Evolutionary conservation across 108 stramenopile genomes (phyloP), one percentile per base, ranked within the genome.

Genomic region (Cyclotella cryptica): DNA sequence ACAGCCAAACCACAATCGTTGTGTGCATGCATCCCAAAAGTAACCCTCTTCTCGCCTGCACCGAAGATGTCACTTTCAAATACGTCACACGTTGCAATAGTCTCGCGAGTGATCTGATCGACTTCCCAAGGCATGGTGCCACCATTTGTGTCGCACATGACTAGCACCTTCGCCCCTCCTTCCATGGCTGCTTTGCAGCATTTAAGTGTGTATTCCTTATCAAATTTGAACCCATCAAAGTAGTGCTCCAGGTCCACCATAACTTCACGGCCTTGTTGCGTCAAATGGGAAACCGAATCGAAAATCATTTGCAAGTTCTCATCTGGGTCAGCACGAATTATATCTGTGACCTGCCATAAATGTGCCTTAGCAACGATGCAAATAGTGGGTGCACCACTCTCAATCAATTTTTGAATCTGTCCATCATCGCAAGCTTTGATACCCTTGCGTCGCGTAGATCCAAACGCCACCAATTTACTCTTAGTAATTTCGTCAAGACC

Each of bases 101-200:
- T 83, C 26, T 72, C 66, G 15, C 62, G 27, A 14, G 90, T 81
- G 3, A 90, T 84, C 8, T 75, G 52, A 21, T 84, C 85, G 13
- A 96, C 72, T 70, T 96, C 90, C 97, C 97, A 98, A 15, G 96
- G 96, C 88, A 98, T 94, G 61, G 72, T 84, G 26, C 96, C 97
- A 10, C 97, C 97, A 80, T 98, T 98, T 28, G 97, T 98, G 86
- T 98, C 97, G 82, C 97, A 98, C 76, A 97, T 84, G 10, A 98
- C 97, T 45, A 98, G 72, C 46, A 90, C 90, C 15, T 81, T 74
- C 21, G 94, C 97, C 0, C 94, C 96, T 11, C 94, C 94, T 30
- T 94, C 88, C 13, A 85, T 89, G 0, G 96, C 96, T 18, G 93
- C 89, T 52, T 87, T 64, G 77, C 90, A 93, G 65, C 92, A 96